Evolutionary conservation across 139 green algal species (phyloP), one percentile per base, ranked within the genome.

Genomic region (Desmodesmus armatus): DNA sequence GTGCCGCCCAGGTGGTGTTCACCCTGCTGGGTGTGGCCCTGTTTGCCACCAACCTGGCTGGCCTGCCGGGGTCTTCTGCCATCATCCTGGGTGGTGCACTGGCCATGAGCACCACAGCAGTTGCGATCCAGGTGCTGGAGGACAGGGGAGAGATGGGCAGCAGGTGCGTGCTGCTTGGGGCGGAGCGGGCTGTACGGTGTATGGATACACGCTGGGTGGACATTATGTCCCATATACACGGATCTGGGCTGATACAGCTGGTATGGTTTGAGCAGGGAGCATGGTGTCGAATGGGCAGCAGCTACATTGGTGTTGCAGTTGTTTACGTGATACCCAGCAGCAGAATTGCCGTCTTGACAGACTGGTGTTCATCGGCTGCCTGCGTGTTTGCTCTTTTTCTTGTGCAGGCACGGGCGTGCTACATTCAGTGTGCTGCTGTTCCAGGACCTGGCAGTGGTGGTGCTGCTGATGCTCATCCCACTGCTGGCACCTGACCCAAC

Each of bases 391-490:
- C n/a, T n/a, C 33, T 69, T 31, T 43, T 5, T 15, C 29, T 1
- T 37, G 49, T 96, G 91, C 35, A 91, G 95, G 73, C 97, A 99
- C 87, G 98, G 98, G 6, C 92, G 98, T 41, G 97, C 95, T 53
- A 97, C 97, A 47, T 99, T 99, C 90, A 96, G 91, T 3, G 95
- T 99, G 62, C 95, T 99, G 66, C 92, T 99, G 60, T 91, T 99
- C 39, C 95, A 98, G 92, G 97, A 99, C 86, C 89, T 99, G 41
- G 96, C 97, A 15, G 97, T 99, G n/a, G 97, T 99, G 67, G 95
- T 99, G 78, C 92, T 99, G 85, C 96, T 99, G 63, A 99, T 99
- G 96, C 92, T 99, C 75, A 98, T 99, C 69, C 97, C 97, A 19
- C 93, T 99, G 82, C 91, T 99, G 73, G 97, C 97, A 6, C 97